A percentile compares a stretch with the other conserved stretches of the same genome.
These are phyloP conservation scores for Phlyctochytrium arcticum DNA, from an alignment of 192 early-diverging fungal genomes.

Conservation along the genomic window DNA sequence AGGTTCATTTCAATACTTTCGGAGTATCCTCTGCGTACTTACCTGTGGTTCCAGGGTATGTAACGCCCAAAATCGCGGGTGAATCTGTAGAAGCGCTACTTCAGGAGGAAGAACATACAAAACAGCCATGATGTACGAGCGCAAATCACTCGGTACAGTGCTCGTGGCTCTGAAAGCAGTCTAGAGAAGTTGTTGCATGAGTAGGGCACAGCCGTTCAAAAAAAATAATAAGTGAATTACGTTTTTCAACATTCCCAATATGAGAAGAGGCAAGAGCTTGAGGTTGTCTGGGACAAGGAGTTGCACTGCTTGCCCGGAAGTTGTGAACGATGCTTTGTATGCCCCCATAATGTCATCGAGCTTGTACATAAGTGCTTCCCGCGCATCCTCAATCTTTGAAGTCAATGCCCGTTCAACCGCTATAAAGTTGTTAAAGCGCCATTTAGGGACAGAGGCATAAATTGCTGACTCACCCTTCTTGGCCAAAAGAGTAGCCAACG, in stretches of 20 bases:
- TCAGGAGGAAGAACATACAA: constrained; percentile 82
- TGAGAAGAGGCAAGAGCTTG: constrained; percentile 78
- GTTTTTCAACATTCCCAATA: constrained; percentile 80
- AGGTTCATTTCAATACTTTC: background rate
- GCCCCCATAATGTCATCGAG: constrained; percentile 81
- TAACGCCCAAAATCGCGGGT: constrained; percentile 79
- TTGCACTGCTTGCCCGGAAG: constrained; percentile 71
- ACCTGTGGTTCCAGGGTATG: constrained; percentile 69
- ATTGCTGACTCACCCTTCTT: constrained; percentile 66
- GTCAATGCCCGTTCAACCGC: constrained; percentile 83
- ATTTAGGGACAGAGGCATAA: background rate
- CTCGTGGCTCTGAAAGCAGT: constrained; percentile 40
- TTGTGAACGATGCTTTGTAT: constrained; percentile 80
- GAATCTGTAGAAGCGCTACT: constrained; percentile 61
- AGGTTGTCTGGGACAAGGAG: constrained; percentile 81
- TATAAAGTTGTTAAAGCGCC: constrained; percentile 26
- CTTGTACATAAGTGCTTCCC: constrained; percentile 87
- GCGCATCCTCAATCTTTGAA: constrained; percentile 87
- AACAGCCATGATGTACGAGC: constrained; percentile 76
- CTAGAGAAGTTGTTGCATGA: constrained; percentile 14
- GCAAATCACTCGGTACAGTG: constrained; percentile 69
- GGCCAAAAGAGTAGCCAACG: constrained; percentile 74
- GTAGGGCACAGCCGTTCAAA: background rate
- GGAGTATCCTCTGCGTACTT: constrained; percentile 14
- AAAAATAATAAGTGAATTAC: constrained; percentile 35